A percentile compares a stretch with the other conserved stretches of the same genome.
phyloP scores from a whole-genome alignment of 2,329 filamentous ascomycete genomes.

The Ceratocystis colombiana region DNA sequence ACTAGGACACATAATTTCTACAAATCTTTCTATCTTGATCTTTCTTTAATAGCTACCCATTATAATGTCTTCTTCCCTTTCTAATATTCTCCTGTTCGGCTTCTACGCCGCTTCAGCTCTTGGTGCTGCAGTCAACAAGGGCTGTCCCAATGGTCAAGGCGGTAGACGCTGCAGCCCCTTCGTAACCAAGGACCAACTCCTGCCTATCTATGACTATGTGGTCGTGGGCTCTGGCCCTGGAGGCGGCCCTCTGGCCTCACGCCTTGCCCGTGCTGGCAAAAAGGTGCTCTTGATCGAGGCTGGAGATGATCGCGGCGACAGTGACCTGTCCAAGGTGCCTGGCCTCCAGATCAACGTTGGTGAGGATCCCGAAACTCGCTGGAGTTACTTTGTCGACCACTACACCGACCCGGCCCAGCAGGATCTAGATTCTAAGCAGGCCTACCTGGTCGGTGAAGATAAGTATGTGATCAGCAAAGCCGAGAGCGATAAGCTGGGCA shows the following conservation, averaged over 20 bases:
- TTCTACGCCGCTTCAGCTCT: conserved; percentile 17
- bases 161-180: conserved; percentile 5
- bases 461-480: conserved; percentile 20
- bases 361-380: conserved; percentile 33
- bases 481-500: conserved; percentile 19
- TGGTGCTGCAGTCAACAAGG: conserved; percentile 9
- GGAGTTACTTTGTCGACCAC: conserved; percentile 55
- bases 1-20: neutral
- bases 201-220: conserved; percentile 45
- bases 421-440: conserved; percentile 42
- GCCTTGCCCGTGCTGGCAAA: conserved; percentile 47
- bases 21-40: too few species aligned
- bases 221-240: conserved; percentile 49
- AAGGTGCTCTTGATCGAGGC: conserved; percentile 50
- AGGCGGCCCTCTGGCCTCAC: conserved; percentile 45
- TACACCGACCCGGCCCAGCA: conserved; percentile 35
- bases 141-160: neutral
- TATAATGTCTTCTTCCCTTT: conserved; percentile 15
- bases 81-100: conserved; percentile 16
- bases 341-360: conserved; percentile 29
- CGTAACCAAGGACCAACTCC: conserved; percentile 16
- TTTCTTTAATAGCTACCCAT: neutral
- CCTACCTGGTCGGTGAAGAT: conserved; percentile 12
- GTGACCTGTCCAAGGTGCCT: conserved; percentile 29
- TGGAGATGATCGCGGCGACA: conserved; percentile 43